Percentiles rank a stretch among this genome's conserved stretches.
These are phyloP conservation scores for Mortierella hygrophila DNA, from an alignment of 192 early-diverging fungal species.

Conservation along the genomic window DNA sequence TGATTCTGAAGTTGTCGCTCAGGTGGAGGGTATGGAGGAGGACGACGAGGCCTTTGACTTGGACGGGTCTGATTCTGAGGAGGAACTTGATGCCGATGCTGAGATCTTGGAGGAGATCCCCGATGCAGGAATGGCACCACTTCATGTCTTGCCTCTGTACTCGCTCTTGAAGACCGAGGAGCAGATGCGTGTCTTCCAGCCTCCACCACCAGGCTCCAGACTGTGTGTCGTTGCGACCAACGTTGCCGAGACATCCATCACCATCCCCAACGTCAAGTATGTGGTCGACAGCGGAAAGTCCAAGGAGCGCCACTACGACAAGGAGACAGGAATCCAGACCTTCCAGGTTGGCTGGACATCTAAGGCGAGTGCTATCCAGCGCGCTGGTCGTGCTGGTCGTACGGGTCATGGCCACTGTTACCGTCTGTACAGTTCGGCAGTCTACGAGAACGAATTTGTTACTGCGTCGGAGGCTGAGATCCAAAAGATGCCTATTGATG, in stretches of 20 bases:
- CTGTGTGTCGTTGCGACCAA: conserved; percentile 97
- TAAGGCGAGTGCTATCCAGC: conserved; percentile 93
- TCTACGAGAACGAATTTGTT: conserved; percentile 91
- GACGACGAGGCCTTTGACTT: conserved; percentile 62
- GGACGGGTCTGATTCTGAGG: conserved; percentile 56
- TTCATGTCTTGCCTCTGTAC: conserved; percentile 98
- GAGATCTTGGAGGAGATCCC: conserved; percentile 51
- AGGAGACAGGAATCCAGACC: conserved; percentile 88
- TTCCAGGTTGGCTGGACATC: conserved; percentile 95
- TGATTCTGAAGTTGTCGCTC: conserved; percentile 79
- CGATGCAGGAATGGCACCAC: conserved; percentile 63
- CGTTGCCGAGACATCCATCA: conserved; percentile 98
- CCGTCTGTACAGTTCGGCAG: conserved; percentile 91
- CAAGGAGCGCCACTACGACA: conserved; percentile 90
- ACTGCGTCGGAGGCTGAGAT: conserved; percentile 93
- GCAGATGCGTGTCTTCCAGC: conserved; percentile 93
- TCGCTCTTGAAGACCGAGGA: conserved; percentile 91
- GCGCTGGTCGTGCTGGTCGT: conserved; percentile 97
- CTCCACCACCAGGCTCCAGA: conserved; percentile 88
- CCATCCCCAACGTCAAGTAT: conserved; percentile 95
- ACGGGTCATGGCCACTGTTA: conserved; percentile 98
- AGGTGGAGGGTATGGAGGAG: conserved; percentile 74
- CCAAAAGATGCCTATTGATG: conserved; percentile 94
- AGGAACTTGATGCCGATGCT: conserved; percentile 38
- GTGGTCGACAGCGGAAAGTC: conserved; percentile 96